Evolutionary conservation across 2,329 filamentous ascomycete genomes (phyloP).

Genomic region (Exophiala sp.): DNA sequence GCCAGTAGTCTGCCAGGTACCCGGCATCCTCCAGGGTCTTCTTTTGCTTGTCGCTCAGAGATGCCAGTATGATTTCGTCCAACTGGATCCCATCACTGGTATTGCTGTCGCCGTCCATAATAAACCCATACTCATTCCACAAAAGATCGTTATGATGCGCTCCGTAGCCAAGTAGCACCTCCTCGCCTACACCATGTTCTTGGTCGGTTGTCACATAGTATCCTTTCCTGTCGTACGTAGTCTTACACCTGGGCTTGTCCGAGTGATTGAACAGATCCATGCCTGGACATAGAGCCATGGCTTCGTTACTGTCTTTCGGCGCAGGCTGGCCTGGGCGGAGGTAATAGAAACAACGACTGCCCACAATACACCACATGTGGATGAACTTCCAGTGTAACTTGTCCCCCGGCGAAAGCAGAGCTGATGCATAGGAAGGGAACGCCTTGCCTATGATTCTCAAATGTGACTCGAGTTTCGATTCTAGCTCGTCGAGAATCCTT

Average conservation of each 20-base stretch:
- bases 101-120: slow-evolving; percentile 12
- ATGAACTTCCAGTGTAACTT: slow-evolving; percentile 9
- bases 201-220: slow-evolving; percentile 6
- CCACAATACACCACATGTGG: slow-evolving; percentile 21
- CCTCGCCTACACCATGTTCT: slow-evolving; percentile 3
- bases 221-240: slow-evolving; percentile 8
- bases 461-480: slow-evolving; percentile 6
- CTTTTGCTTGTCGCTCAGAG: slow-evolving; percentile 4
- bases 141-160: slow-evolving; percentile 21
- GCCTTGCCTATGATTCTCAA: not conserved
- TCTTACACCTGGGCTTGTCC: slow-evolving; percentile 1
- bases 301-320: slow-evolving; percentile 19
- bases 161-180: slow-evolving; percentile 23
- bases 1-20: slow-evolving; percentile 20
- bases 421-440: not conserved
- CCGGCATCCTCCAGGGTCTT: slow-evolving; percentile 9
- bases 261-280: slow-evolving; percentile 27
- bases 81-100: slow-evolving; percentile 11
- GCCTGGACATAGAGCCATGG: slow-evolving; percentile 23
- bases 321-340: slow-evolving; percentile 3
- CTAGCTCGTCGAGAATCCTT: slow-evolving; percentile 5
- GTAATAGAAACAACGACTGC: slow-evolving; percentile 24
- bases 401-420: not conserved
- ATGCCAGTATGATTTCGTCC: slow-evolving; percentile 10
- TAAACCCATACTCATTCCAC: slow-evolving; percentile 24